Conservation (phyloP, 2,329 filamentous ascomycete species). For the Coniochaeta sp. region DNA sequence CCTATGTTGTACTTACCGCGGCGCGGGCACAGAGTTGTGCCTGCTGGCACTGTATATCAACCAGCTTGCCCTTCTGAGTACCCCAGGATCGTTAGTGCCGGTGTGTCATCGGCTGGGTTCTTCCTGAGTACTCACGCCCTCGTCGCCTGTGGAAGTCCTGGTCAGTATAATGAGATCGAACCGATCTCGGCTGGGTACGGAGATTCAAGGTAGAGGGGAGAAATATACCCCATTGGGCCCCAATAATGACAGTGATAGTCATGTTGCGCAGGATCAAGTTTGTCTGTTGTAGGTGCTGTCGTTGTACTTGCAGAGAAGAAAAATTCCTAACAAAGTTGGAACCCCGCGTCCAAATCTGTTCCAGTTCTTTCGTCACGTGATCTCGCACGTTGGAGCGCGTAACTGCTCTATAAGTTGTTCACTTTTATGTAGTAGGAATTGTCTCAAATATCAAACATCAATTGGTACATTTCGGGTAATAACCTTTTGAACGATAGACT, state of each 20-base stretch:
- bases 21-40: constrained; percentile 25
- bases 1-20: constrained; percentile 18
- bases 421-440: no score
- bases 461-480: no score
- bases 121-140: constrained; percentile 15
- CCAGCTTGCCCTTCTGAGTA: constrained; percentile 27
- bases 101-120: constrained; percentile 10
- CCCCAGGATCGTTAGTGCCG: constrained; percentile 10
- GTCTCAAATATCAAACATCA: no score
- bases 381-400: no score
- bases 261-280: constrained; percentile 7
- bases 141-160: constrained; percentile 20
- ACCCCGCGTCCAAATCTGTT: no score
- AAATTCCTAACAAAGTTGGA: not conserved
- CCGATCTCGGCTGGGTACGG: constrained; percentile 12
- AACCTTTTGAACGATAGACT: no score
- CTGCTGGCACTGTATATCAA: constrained; percentile 23
- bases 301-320: constrained; percentile 8
- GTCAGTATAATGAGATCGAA: constrained; percentile 14
- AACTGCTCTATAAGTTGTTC: no score
- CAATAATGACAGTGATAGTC: constrained; percentile 25
- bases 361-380: no score
- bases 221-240: constrained; percentile 30
- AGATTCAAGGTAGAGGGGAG: constrained; percentile 9
- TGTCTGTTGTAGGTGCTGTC: constrained; percentile 7